Evolutionary conservation across 2,329 filamentous ascomycete species (phyloP).

Genomic region (Endoconidiophora laricicola): DNA sequence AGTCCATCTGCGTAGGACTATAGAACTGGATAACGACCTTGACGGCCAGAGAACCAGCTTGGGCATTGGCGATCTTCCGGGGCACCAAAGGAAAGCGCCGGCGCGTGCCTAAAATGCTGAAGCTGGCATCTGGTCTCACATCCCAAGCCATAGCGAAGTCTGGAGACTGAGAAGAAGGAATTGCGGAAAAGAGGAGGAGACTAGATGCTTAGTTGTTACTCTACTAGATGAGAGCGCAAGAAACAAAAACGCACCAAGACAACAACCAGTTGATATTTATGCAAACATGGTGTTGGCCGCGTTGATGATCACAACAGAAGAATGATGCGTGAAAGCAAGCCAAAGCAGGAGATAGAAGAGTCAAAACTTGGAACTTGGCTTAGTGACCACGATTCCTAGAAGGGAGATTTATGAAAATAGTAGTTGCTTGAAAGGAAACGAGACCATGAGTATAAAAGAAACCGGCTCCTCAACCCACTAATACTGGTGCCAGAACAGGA

Average conservation of each 20-base stretch:
- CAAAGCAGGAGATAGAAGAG: no score
- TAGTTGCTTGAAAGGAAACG: background rate
- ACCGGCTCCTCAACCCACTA: no score
- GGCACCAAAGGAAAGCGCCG: constrained; percentile 20
- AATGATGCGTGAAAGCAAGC: background rate
- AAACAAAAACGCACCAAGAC: no score
- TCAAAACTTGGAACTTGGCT: no score
- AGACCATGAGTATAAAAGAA: background rate
- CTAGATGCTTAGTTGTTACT: no score
- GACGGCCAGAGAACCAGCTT: constrained; percentile 21
- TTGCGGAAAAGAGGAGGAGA: constrained; percentile 17
- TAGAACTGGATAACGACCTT: constrained; percentile 30
- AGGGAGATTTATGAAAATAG: background rate
- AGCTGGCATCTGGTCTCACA: constrained; percentile 6
- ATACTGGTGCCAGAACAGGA: background rate
- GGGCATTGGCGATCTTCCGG: constrained; percentile 12
- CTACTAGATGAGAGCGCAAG: no score
- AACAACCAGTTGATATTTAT: no score
- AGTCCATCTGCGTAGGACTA: constrained; percentile 26
- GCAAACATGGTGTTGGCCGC: background rate
- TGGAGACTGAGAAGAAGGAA: constrained; percentile 17
- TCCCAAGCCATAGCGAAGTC: constrained; percentile 10
- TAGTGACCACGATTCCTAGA: background rate
- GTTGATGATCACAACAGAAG: background rate
- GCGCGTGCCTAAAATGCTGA: constrained; percentile 17